These are phyloP conservation scores for Penicillium italicum DNA, from an alignment of 2,329 filamentous ascomycete species.

Conservation along the genomic window DNA sequence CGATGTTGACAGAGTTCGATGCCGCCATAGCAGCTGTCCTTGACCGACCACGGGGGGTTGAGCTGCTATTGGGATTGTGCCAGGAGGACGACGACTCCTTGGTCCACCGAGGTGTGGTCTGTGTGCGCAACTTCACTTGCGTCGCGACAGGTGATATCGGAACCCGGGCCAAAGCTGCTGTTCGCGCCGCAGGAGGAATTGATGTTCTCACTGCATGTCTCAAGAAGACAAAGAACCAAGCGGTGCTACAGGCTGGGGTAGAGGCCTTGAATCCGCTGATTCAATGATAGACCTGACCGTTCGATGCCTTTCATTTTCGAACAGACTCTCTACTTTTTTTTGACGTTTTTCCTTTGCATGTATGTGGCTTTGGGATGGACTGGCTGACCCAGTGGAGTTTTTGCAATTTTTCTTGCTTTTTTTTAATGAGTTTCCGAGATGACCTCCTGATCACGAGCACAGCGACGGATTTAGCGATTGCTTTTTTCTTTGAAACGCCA, in stretches of 20 bases:
- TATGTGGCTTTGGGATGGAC: slow-evolving; percentile 4
- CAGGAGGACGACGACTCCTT: slow-evolving; percentile 58
- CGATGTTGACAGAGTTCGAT: slow-evolving; percentile 76
- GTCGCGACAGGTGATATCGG: slow-evolving; percentile 63
- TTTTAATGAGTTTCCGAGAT: slow-evolving; percentile 8
- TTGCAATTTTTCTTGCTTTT: not conserved
- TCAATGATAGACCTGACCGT: slow-evolving; percentile 27
- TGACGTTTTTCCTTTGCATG: slow-evolving; percentile 14
- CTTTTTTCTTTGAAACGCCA: slow-evolving; percentile 1
- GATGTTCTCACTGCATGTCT: slow-evolving; percentile 67
- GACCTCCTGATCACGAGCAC: slow-evolving; percentile 17
- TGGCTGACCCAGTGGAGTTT: slow-evolving; percentile 7
- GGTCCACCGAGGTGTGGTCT: slow-evolving; percentile 67
- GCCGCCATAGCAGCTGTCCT: slow-evolving; percentile 68
- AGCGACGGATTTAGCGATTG: slow-evolving; percentile 19
- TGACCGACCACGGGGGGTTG: slow-evolving; percentile 66
- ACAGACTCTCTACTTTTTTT: not conserved
- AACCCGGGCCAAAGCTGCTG: slow-evolving; percentile 54
- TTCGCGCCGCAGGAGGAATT: slow-evolving; percentile 61
- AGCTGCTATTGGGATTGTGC: slow-evolving; percentile 77
- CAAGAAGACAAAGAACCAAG: slow-evolving; percentile 63
- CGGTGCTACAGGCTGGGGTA: slow-evolving; percentile 68
- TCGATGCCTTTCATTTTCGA: slow-evolving; percentile 1
- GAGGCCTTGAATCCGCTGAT: slow-evolving; percentile 68
- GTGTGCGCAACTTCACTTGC: slow-evolving; percentile 67